Evolutionary conservation across 768 basidiomycete genomes (phyloP), one percentile per base, ranked within the genome.

Genomic region (Obba rivulosa): DNA sequence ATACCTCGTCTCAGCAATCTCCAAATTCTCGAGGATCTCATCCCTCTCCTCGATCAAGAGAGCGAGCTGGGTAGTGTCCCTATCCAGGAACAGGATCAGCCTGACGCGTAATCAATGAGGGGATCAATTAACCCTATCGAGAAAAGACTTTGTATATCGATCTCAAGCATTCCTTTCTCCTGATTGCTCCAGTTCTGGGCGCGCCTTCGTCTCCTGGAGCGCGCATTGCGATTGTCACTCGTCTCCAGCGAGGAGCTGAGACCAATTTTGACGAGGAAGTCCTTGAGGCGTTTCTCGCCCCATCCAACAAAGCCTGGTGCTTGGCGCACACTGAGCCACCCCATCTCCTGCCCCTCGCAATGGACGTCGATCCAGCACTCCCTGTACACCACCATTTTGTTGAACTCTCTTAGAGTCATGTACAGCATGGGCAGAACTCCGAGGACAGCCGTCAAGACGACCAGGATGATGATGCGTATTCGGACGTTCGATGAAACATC

Each of bases 1-100:
- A 57, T 89, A 92, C 57, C 75, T 78, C 10, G 83, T 79, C 67
- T 90, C 88, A 10, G 87, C 86, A 45, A 83, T 78, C 68, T 92
- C 88, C 8, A 92, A 72, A 52, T 85, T 81, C 55, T 87, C 82
- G n/a, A 92, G 65, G 18, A 89, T 79, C 57, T 78, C 75, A 52
- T 89, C 87, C 23, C 89, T 75, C 60, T 89, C 82, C 38, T 81
- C 79, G 37, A 91, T 85, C 23, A 91, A 76, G 5, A 78, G 54
- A 0, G 81, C 78, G n/a, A 91, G 69, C 3, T 72, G 72, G 13
- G 76, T 74, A 0, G 86, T 90, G 58, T 89, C 84, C 21, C 87
- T 91, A 50, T 8, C n/a, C n/a, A 23, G 46, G 50, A n/a, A 9
- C 2, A 31, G 10, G 37, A 11, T 48, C 17, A 50, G 28, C 36